Percentiles rank a stretch among this genome's conserved stretches.
These are phyloP conservation scores for Rutstroemia sp. DNA, from an alignment of 2,329 filamentous ascomycete species.

Conservation along the genomic window DNA sequence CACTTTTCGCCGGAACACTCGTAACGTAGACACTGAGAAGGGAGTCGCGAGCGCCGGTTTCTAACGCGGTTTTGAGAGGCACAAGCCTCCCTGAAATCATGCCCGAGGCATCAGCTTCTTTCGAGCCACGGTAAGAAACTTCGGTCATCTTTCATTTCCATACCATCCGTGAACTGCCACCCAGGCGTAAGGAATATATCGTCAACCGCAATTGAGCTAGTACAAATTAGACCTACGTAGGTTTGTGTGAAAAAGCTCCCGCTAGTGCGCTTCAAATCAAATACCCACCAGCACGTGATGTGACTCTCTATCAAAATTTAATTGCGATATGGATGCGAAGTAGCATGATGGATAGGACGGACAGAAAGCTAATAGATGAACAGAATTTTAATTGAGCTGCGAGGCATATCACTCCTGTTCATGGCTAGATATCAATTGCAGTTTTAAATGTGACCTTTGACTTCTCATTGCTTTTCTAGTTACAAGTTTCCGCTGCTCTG, in stretches of 20 bases:
- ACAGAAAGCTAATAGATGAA: too few relatives aligned
- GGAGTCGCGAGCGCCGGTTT: slow-evolving; percentile 51
- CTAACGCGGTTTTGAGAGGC: slow-evolving; percentile 57
- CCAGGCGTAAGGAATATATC: background rate
- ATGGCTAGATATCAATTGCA: background rate
- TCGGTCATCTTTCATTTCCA: background rate
- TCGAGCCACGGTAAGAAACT: too few relatives aligned
- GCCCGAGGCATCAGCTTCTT: background rate
- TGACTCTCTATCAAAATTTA: background rate
- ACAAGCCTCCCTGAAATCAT: slow-evolving; percentile 34
- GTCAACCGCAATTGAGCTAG: too few relatives aligned
- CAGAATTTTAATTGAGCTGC: background rate
- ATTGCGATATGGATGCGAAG: too few relatives aligned
- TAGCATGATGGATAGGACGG: too few relatives aligned
- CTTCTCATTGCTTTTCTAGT: slow-evolving; percentile 21
- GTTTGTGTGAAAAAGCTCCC: background rate
- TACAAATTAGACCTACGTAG: too few relatives aligned
- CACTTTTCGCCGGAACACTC: slow-evolving; percentile 62
- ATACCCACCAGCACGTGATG: background rate
- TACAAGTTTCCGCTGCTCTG: slow-evolving; percentile 20
- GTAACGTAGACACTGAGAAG: slow-evolving; percentile 62
- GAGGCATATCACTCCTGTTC: background rate
- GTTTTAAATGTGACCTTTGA: slow-evolving; percentile 11
- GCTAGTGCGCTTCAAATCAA: background rate
- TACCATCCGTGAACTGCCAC: background rate